phyloP scores from a whole-genome alignment of 805 yeast genomes.

The Saturnispora hagleri region DNA sequence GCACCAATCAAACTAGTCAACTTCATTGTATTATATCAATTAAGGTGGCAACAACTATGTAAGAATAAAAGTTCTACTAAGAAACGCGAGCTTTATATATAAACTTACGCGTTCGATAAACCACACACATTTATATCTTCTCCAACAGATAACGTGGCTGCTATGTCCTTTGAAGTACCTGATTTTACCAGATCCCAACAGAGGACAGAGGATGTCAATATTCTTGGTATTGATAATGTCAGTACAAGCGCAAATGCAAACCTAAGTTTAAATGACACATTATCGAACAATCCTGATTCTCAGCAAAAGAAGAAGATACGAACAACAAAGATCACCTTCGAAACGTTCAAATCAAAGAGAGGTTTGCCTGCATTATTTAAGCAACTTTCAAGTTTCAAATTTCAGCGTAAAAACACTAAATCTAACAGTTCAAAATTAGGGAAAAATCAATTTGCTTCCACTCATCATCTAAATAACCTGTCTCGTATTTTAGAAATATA shows the following conservation, averaged over 20 bases:
- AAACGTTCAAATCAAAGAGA: conserved; percentile 38
- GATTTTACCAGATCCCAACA: neutral
- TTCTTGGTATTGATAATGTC: conserved; percentile 18
- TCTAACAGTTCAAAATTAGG: conserved; percentile 14
- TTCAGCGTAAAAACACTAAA: conserved; percentile 15
- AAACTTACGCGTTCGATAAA: neutral
- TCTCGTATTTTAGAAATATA: conserved; percentile 43
- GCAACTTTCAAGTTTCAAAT: conserved; percentile 28
- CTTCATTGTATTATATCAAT: neutral
- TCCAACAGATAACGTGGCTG: neutral
- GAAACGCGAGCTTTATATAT: neutral
- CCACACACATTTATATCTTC: neutral
- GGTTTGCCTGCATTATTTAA: conserved; percentile 49
- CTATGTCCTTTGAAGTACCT: neutral
- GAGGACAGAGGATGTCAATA: conserved; percentile 17
- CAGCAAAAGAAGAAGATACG: conserved; percentile 19
- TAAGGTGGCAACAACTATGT: neutral
- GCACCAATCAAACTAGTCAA: neutral
- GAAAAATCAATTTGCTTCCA: conserved; percentile 19
- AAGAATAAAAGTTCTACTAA: neutral
- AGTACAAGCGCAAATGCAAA: neutral
- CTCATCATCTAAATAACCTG: conserved; percentile 42
- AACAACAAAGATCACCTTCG: conserved; percentile 42
- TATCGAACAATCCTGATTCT: neutral
- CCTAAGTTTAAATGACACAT: neutral